These are phyloP conservation scores for Euclidium syriacum DNA, from an alignment of 345 rosid genomes.

Conservation along the genomic window DNA sequence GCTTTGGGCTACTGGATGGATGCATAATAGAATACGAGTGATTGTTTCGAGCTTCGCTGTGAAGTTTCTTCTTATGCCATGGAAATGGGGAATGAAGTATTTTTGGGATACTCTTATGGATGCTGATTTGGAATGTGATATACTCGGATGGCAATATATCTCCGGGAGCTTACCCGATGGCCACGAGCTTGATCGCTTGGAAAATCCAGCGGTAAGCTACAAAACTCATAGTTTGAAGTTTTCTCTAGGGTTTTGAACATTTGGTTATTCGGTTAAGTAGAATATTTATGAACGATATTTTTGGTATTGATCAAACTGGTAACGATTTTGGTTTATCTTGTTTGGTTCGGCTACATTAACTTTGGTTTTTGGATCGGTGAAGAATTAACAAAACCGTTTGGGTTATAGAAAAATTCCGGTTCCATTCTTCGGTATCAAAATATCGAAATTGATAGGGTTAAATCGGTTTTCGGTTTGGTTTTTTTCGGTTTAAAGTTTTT, in stretches of 20 bases:
- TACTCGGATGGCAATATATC: slow-evolving; percentile 95
- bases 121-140: slow-evolving; percentile 84
- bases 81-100: slow-evolving; percentile 98
- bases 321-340: too few relatives aligned
- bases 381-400: too few relatives aligned
- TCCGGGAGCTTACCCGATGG: slow-evolving; percentile 95
- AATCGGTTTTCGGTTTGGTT: neutral
- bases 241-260: neutral
- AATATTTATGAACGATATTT: too few relatives aligned
- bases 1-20: slow-evolving; percentile 98
- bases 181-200: slow-evolving; percentile 87
- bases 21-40: slow-evolving; percentile 82
- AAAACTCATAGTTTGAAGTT: neutral
- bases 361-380: too few relatives aligned
- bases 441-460: too few relatives aligned
- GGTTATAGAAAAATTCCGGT: too few relatives aligned
- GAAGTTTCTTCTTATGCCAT: slow-evolving; percentile 82
- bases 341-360: too few relatives aligned
- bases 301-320: too few relatives aligned
- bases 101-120: slow-evolving; percentile 95
- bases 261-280: too few relatives aligned
- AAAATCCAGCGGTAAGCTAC: slow-evolving; percentile 66
- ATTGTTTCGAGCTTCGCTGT: slow-evolving; percentile 85
- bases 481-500: too few relatives aligned
- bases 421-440: too few relatives aligned